A percentile compares a stretch with the other conserved stretches of the same genome.
Conservation (phyloP, 2,329 filamentous ascomycete genomes). For the Xylaria arbuscula region DNA sequence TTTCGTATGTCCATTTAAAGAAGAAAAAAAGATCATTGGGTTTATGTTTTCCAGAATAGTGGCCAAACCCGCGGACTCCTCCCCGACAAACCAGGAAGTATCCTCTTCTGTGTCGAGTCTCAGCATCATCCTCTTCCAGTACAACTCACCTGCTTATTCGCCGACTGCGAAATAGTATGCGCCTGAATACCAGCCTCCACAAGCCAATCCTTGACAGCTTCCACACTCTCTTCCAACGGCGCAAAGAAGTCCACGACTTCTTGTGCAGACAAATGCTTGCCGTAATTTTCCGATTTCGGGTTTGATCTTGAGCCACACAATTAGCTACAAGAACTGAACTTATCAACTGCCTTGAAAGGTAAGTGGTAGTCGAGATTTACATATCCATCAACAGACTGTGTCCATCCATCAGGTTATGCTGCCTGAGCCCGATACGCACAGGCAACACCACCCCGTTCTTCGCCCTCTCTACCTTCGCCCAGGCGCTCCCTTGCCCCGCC, state of each 20-base stretch:
- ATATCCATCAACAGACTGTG: slow-evolving; percentile 47
- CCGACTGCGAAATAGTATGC: slow-evolving; percentile 50
- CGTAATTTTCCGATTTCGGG: slow-evolving; percentile 53
- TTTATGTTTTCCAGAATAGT: neutral
- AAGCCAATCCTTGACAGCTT: slow-evolving; percentile 55
- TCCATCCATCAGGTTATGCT: slow-evolving; percentile 43
- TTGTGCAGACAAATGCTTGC: slow-evolving; percentile 53
- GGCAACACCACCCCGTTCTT: slow-evolving; percentile 41
- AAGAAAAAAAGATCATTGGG: neutral
- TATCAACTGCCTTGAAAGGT: no score
- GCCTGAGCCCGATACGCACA: slow-evolving; percentile 46
- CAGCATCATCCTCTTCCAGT: neutral
- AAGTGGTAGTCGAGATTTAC: slow-evolving; percentile 31
- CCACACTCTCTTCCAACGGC: slow-evolving; percentile 49
- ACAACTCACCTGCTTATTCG: slow-evolving; percentile 42
- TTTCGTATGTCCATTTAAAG: neutral
- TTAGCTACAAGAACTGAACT: slow-evolving; percentile 20
- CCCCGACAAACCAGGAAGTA: neutral
- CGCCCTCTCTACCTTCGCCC: slow-evolving; percentile 42
- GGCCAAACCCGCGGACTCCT: neutral
- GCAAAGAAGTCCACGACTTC: slow-evolving; percentile 55
- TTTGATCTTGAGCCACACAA: slow-evolving; percentile 46
- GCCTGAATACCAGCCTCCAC: slow-evolving; percentile 47
- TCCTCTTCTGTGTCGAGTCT: neutral
- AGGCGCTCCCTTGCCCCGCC: slow-evolving; percentile 38